phyloP scores from a whole-genome alignment of 768 basidiomycete genomes.

The Boletellus sp. region DNA sequence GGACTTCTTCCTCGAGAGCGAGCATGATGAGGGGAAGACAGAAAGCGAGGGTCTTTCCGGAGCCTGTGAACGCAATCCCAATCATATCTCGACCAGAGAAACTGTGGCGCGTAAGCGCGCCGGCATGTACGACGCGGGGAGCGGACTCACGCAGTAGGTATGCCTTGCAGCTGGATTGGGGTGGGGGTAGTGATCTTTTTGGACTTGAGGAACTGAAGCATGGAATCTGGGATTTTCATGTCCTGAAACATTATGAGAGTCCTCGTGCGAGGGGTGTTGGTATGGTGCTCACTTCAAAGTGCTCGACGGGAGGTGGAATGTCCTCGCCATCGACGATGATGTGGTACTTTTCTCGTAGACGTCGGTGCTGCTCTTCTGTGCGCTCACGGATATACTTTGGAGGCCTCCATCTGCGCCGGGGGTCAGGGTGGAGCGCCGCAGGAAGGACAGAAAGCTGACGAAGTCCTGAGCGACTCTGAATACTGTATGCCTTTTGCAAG shows the following conservation, averaged over 20 bases:
- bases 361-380: conserved; percentile 62
- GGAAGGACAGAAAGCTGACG: conserved; percentile 44
- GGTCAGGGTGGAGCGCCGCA: not conserved
- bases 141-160: conserved; percentile 81
- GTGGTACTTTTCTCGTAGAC: conserved; percentile 85
- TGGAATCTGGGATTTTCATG: conserved; percentile 94
- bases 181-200: conserved; percentile 87
- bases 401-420: conserved; percentile 71
- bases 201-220: conserved; percentile 77
- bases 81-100: conserved; percentile 97
- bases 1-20: conserved; percentile 89
- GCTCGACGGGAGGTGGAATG: conserved; percentile 88
- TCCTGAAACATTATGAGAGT: conserved; percentile 50
- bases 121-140: not conserved
- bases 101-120: conserved; percentile 37
- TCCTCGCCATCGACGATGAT: conserved; percentile 94
- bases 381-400: conserved; percentile 79
- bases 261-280: not conserved
- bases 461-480: conserved; percentile 77
- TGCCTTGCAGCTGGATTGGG: conserved; percentile 95
- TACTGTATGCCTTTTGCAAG: conserved; percentile 91
- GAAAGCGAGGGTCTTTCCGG: conserved; percentile 98
- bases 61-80: conserved; percentile 98
- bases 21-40: conserved; percentile 97
- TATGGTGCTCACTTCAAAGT: conserved; percentile 59